Base-by-base conservation (phyloP, 768 basidiomycete species). In the Pluteus cervinus region DNA sequence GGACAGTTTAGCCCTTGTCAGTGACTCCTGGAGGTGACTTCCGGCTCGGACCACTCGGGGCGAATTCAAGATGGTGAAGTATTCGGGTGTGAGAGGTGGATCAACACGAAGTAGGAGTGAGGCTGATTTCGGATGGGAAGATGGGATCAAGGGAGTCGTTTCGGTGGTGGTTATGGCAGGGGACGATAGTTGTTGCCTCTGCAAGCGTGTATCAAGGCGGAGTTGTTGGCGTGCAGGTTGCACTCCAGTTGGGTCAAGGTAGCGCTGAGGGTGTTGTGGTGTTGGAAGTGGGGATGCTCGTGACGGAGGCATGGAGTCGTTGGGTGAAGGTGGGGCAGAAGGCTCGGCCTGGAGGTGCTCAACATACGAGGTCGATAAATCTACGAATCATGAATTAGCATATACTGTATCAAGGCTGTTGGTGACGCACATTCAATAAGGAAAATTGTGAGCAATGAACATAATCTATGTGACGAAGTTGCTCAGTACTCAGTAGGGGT, bases 291-390 rank as follows among this genome's bases (percentile, higher is more conserved):
- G 37, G 37, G 11, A 36, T 42, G 36, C 37, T 41, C 40, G 29
- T 17, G 29, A 49, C 37, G 41, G 42, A 12, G 42, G 28, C 4
- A 40, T 43, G 9, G 64, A 66, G n/a, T 52, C 36, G 7, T 37
- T 37, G 14, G 59, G 59, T 9, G 75, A 64, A 16, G 70, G 44
- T 5, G 70, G 58, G 3, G 71, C 67, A 2, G 82, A 83, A 1
- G 73, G 59, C 39, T 76, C 72, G 2, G 76, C 74, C 1, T 86
- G 79, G 0, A 89, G 68, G 37, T 66, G 69, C 37, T 87, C 78
- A 9, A 87, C 87, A 47, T 77, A 87, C 3, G 81, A 71, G 0
- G 81, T 86, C 14, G 86, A 87, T 30, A 76, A 56, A 49, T 86
- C 87, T 89, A 48, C 5, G 22, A 44, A 31, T 35, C 10, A 23